These are phyloP conservation scores for Aspergillus fumigatus DNA, from an alignment of 2,329 filamentous ascomycete genomes.

Conservation along the genomic window DNA sequence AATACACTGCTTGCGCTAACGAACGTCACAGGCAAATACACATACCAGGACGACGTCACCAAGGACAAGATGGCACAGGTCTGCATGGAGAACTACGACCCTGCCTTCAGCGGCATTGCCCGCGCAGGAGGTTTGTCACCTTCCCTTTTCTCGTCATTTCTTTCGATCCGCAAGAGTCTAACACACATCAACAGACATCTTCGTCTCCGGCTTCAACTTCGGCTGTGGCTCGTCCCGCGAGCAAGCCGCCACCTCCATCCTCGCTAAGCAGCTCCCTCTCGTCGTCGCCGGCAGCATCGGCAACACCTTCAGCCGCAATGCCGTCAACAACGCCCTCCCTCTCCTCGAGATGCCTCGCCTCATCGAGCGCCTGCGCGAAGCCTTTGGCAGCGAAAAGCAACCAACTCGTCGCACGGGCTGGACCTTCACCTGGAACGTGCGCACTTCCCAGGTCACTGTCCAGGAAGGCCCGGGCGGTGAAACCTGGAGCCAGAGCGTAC, in stretches of 20 bases:
- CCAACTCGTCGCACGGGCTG: slow-evolving; percentile 73
- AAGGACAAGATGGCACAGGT: slow-evolving; percentile 78
- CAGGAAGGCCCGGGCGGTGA: slow-evolving; percentile 63
- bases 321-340: slow-evolving; percentile 40
- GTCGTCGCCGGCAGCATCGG: slow-evolving; percentile 77
- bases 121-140: slow-evolving; percentile 43
- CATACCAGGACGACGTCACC: slow-evolving; percentile 81
- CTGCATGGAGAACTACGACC: slow-evolving; percentile 93
- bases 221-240: slow-evolving; percentile 78
- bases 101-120: slow-evolving; percentile 60
- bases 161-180: background rate
- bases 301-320: slow-evolving; percentile 71
- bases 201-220: slow-evolving; percentile 85
- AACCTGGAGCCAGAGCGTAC: slow-evolving; percentile 75
- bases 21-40: slow-evolving; percentile 60
- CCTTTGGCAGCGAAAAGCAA: slow-evolving; percentile 35
- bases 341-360: slow-evolving; percentile 35
- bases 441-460: slow-evolving; percentile 64
- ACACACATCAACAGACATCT: slow-evolving; percentile 55
- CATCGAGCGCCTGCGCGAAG: slow-evolving; percentile 29
- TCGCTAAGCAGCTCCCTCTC: slow-evolving; percentile 74
- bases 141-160: background rate
- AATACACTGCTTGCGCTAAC: background rate
- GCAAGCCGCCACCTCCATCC: slow-evolving; percentile 81
- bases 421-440: slow-evolving; percentile 78